Percentiles rank a stretch among this genome's conserved stretches.
Conservation (phyloP, 345 rosid genomes). For the Eutrema yunnanense region DNA sequence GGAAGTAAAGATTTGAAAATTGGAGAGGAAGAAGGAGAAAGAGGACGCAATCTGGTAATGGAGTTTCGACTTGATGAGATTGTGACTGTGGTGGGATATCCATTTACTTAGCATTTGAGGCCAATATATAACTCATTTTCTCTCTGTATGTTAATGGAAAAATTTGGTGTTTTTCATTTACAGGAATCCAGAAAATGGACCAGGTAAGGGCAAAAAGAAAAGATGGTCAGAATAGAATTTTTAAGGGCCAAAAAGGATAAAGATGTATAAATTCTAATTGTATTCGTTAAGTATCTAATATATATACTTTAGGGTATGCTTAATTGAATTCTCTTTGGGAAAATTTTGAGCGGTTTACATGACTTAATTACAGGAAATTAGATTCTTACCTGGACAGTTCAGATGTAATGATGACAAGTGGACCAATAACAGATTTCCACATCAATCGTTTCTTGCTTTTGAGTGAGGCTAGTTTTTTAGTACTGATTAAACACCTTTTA, state of each 20-base stretch:
- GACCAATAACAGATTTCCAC: conserved; percentile 36
- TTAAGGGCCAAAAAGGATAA: conserved; percentile 20
- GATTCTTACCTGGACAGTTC: conserved; percentile 14
- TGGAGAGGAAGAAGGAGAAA: conserved; percentile 22
- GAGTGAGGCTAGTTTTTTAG: background rate
- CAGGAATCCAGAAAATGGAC: conserved; percentile 46
- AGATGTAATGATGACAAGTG: conserved; percentile 46
- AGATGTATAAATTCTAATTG: conserved; percentile 16
- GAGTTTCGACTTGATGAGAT: conserved; percentile 37
- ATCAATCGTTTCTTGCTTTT: conserved; percentile 13
- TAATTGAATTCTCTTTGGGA: conserved; percentile 5
- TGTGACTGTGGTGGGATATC: conserved; percentile 58
- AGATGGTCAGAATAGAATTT: conserved; percentile 28
- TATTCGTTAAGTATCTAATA: conserved; percentile 23
- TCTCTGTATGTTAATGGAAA: conserved; percentile 30
- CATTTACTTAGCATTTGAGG: conserved; percentile 53
- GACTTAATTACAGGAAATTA: background rate
- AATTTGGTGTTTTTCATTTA: conserved; percentile 37
- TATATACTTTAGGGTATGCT: conserved; percentile 4
- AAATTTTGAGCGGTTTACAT: background rate
- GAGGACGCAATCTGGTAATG: conserved; percentile 32
- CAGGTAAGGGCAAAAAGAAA: conserved; percentile 28
- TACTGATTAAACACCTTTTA: background rate
- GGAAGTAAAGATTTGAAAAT: conserved; percentile 23
- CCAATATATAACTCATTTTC: background rate